These are phyloP conservation scores for Haematococcus lacustris DNA, from an alignment of 139 green algal genomes.

Conservation along the genomic window DNA sequence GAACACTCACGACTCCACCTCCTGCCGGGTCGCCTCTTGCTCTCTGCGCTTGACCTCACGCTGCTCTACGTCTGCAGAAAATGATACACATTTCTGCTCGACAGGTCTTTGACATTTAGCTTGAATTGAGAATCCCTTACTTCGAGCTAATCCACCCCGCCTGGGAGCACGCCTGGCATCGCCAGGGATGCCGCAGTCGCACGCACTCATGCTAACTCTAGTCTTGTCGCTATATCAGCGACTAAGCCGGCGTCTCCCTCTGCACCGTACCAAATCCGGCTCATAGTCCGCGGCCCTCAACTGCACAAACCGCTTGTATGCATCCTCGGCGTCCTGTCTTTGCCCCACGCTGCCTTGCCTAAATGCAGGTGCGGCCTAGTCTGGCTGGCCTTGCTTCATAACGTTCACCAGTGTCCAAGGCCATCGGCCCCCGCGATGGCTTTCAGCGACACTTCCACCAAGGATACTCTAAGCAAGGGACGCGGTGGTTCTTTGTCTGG, in stretches of 20 bases:
- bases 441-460: no score
- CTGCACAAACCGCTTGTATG: not conserved
- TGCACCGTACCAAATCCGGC: no score
- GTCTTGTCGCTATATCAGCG: not conserved
- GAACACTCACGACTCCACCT: conserved; percentile 37
- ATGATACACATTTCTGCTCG: not conserved
- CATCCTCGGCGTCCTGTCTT: not conserved
- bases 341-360: not conserved
- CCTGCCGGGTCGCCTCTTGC: conserved; percentile 20
- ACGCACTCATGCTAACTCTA: not conserved
- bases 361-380: not conserved
- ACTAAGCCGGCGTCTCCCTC: no score
- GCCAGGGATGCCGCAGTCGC: conserved; percentile 22
- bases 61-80: conserved; percentile 39
- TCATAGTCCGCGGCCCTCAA: not conserved
- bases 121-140: not conserved
- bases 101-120: not conserved
- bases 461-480: not conserved
- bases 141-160: conserved; percentile 10
- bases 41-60: conserved; percentile 28
- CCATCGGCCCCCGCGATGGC: no score
- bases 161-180: conserved; percentile 11
- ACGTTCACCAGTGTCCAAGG: no score
- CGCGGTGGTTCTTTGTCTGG: not conserved
- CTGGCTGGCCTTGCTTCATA: no score